phyloP scores from a whole-genome alignment of 140 eudicot genomes.

The Flaveria floridana region DNA sequence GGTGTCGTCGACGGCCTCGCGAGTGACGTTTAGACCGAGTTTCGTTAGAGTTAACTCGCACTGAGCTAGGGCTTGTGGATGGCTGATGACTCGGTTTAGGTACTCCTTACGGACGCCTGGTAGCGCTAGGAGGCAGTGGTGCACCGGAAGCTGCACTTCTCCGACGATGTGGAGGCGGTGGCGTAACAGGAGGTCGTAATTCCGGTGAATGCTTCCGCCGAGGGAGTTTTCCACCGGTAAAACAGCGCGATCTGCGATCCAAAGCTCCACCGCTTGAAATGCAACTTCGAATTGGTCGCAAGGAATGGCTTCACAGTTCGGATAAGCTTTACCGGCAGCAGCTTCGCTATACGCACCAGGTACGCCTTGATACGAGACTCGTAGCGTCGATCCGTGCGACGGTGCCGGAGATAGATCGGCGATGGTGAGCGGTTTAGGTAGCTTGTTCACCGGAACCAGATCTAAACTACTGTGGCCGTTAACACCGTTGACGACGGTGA shows the following conservation, averaged over 20 bases:
- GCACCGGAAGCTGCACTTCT: slow-evolving; percentile 85
- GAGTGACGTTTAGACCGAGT: slow-evolving; percentile 60
- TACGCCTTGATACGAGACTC: slow-evolving; percentile 94
- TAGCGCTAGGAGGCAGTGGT: slow-evolving; percentile 78
- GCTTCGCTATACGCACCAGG: slow-evolving; percentile 99
- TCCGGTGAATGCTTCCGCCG: slow-evolving; percentile 91
- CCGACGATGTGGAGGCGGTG: slow-evolving; percentile 97
- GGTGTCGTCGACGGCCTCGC: slow-evolving; percentile 96
- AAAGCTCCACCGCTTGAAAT: slow-evolving; percentile 89
- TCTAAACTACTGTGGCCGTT: slow-evolving; percentile 57
- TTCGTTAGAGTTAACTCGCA: slow-evolving; percentile 86
- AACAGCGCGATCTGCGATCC: slow-evolving; percentile 95
- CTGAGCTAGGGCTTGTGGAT: slow-evolving; percentile 87
- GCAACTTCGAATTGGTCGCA: slow-evolving; percentile 98
- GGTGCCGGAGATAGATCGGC: slow-evolving; percentile 89
- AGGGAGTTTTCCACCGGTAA: slow-evolving; percentile 87
- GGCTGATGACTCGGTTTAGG: slow-evolving; percentile 74
- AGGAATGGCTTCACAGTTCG: slow-evolving; percentile 85
- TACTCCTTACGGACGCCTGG: slow-evolving; percentile 85
- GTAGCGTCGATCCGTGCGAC: slow-evolving; percentile 75
- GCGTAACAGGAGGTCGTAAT: slow-evolving; percentile 88
- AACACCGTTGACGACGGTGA: slow-evolving; percentile 60
- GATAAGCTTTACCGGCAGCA: slow-evolving; percentile 96
- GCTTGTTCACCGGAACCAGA: slow-evolving; percentile 56
- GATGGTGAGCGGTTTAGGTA: slow-evolving; percentile 70